Evolutionary conservation across 768 basidiomycete genomes (phyloP), one percentile per base, ranked within the genome.

Genomic region (Russula dissimulans): DNA sequence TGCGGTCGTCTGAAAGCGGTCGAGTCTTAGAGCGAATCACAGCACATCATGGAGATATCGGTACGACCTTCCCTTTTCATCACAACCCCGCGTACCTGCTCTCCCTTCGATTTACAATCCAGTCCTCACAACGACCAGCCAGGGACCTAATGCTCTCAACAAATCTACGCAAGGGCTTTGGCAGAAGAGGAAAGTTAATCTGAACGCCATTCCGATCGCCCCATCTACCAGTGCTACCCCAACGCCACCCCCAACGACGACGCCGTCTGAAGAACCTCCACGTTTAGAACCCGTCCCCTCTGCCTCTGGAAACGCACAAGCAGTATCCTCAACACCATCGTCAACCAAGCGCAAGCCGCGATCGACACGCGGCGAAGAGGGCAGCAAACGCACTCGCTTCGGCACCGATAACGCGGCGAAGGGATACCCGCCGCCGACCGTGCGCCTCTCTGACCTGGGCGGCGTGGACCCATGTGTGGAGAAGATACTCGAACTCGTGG

Each of bases 401-500:
- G 55, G 66, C 9, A 65, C 71, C 5, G 71, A 71, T 0, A 68
- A 75, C 34, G 73, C 76, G 41, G 65, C 80, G 5, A 89, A 89
- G 67, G 86, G 88, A 60, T 75, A 89, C 63, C 69, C 81, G 2
- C 88, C 93, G 0, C 93, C 95, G 0, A 71, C 81, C 1, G 82
- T 87, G 0, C 81, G 91, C 9, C 75, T 98, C 4, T 83, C 91
- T 1, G 87, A 93, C 66, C 79, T 98, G 0, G 97, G 95, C 14
- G 97, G 95, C 9, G 81, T 97, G 5, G 86, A 90, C 58, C 68
- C 77, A 14, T 94, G 88, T 63, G 80, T 97, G 15, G 93, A 95
- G 70, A 94, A 94, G 71, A 83, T 98, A 77, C 81, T 97, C 41
- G 95, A 97, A 68, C 84, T 95, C n/a, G 93, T 98, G 14, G 93